Conservation (phyloP, 257 asterid genomes). For the Paulownia fortunei region DNA sequence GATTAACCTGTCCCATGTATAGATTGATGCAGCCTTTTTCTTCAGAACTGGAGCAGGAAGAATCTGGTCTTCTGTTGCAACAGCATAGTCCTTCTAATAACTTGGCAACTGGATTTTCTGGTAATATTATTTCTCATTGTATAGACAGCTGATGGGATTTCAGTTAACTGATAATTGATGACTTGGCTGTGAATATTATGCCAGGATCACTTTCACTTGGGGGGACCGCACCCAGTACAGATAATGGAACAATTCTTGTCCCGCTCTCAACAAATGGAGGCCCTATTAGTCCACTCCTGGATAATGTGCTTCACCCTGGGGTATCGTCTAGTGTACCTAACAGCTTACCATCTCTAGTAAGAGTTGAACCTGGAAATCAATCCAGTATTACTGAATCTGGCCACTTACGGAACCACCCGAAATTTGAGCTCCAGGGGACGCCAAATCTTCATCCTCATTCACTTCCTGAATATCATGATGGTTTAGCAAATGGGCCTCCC, state of each 20-base stretch:
- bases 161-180: slow-evolving; percentile 27
- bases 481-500: slow-evolving; percentile 63
- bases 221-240: slow-evolving; percentile 47
- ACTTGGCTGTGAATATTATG: slow-evolving; percentile 28
- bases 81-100: slow-evolving; percentile 67
- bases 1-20: slow-evolving; percentile 33
- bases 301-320: slow-evolving; percentile 59
- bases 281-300: slow-evolving; percentile 52
- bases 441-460: slow-evolving; percentile 77
- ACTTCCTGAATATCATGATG: slow-evolving; percentile 80
- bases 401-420: slow-evolving; percentile 57
- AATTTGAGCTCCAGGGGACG: slow-evolving; percentile 60
- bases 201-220: slow-evolving; percentile 68
- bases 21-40: slow-evolving; percentile 68
- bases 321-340: slow-evolving; percentile 73
- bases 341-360: slow-evolving; percentile 58
- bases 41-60: slow-evolving; percentile 76
- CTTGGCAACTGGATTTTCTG: slow-evolving; percentile 69
- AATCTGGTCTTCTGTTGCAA: slow-evolving; percentile 58
- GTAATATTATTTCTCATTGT: slow-evolving; percentile 49
- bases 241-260: slow-evolving; percentile 54
- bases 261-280: slow-evolving; percentile 61
- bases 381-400: slow-evolving; percentile 60
- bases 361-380: slow-evolving; percentile 66
- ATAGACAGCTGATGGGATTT: slow-evolving; percentile 27